Evolutionary conservation across 169 alveolate species (phyloP).

Genomic region (Cardiosporidium cionae): DNA sequence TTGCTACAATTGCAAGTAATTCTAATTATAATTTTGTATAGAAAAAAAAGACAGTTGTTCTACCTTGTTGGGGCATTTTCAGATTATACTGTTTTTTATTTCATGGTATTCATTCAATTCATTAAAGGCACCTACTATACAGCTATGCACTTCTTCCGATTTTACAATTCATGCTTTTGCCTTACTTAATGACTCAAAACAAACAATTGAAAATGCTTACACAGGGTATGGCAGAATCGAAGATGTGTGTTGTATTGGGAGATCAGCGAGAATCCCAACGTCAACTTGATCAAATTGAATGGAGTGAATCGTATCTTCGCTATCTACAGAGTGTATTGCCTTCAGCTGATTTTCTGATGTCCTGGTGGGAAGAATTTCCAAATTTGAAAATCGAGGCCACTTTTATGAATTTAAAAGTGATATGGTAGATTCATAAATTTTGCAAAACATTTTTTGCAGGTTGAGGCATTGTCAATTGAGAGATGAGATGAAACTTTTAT

Average conservation of each 20-base stretch:
- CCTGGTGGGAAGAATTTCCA: constrained; percentile 38
- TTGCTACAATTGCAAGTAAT: constrained; percentile 52
- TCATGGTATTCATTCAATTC: not conserved
- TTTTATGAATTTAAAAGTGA: not conserved
- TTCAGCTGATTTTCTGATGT: constrained; percentile 64
- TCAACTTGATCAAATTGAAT: constrained; percentile 53
- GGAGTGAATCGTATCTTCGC: constrained; percentile 56
- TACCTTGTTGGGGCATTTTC: not conserved
- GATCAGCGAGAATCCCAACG: constrained; percentile 56
- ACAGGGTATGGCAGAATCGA: constrained; percentile 47
- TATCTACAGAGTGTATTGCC: constrained; percentile 56
- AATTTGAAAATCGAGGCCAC: not conserved
- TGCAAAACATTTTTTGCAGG: not conserved
- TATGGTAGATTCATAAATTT: not conserved
- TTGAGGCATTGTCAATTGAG: not conserved
- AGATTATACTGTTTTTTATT: not conserved
- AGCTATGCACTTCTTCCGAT: not conserved
- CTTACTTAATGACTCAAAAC: no score
- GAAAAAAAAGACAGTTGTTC: not conserved
- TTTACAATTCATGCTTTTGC: not conserved
- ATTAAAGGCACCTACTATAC: not conserved
- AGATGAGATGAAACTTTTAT: not conserved
- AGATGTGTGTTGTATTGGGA: constrained; percentile 54
- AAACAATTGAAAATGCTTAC: no score
- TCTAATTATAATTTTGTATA: no score